Conservation (phyloP, 768 basidiomycete genomes). For the Russula griseocarnosa region DNA sequence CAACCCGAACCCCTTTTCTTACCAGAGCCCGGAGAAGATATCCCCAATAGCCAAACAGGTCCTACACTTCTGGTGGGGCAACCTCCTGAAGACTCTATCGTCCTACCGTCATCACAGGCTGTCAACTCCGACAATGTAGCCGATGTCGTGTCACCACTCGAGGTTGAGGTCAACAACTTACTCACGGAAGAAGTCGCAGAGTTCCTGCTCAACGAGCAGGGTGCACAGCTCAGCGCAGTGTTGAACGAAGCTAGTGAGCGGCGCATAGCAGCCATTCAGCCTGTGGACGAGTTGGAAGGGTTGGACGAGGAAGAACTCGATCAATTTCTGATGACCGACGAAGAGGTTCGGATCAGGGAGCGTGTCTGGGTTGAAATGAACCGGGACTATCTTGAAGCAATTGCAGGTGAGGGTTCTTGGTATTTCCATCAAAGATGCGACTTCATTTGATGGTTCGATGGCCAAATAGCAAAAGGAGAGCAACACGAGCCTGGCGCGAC, state of each 20-base stretch:
- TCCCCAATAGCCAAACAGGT: constrained; percentile 2
- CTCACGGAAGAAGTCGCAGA: constrained; percentile 68
- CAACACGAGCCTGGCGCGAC: constrained; percentile 38
- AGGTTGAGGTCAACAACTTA: constrained; percentile 57
- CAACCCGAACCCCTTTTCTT: constrained; percentile 36
- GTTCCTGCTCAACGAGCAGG: constrained; percentile 60
- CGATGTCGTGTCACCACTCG: constrained; percentile 40
- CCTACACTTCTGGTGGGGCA: constrained; percentile 15
- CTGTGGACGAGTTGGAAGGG: constrained; percentile 58
- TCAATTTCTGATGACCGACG: constrained; percentile 67
- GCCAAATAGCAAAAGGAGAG: constrained; percentile 62
- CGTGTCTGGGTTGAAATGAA: constrained; percentile 94
- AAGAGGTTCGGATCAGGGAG: constrained; percentile 82
- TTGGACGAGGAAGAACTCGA: constrained; percentile 93
- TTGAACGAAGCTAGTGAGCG: constrained; percentile 65
- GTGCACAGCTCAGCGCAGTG: constrained; percentile 54
- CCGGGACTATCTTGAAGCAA: constrained; percentile 80
- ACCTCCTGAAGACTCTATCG: constrained; percentile 3
- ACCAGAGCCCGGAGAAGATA: constrained; percentile 35
- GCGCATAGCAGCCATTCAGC: constrained; percentile 49
- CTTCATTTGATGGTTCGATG: neutral
- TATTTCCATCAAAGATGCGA: constrained; percentile 16
- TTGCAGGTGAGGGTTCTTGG: constrained; percentile 58
- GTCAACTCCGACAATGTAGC: constrained; percentile 20
- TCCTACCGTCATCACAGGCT: constrained; percentile 6